phyloP scores from a whole-genome alignment of 495 filamentous ascomycete species.

The Tuber calosporum region DNA sequence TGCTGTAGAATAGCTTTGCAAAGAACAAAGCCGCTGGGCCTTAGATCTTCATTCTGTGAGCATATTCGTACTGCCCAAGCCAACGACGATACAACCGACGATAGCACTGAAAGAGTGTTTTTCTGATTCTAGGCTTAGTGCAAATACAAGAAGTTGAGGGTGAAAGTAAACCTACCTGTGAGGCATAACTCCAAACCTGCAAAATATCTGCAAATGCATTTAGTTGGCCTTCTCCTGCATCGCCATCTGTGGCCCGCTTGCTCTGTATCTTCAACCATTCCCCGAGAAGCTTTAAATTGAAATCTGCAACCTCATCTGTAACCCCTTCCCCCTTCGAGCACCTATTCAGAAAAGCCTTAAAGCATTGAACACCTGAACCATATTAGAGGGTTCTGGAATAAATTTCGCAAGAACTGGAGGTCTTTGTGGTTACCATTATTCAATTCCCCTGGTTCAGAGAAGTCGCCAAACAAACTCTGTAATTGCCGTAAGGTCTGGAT shows the following conservation, averaged over 20 bases:
- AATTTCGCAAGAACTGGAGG: neutral
- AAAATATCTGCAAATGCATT: slow-evolving; percentile 30
- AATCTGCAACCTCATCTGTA: slow-evolving; percentile 14
- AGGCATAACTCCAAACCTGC: slow-evolving; percentile 39
- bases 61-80: slow-evolving; percentile 36
- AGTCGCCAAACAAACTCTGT: slow-evolving; percentile 29
- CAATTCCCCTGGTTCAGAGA: slow-evolving; percentile 25
- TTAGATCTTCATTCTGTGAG: slow-evolving; percentile 40
- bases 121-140: slow-evolving; percentile 22
- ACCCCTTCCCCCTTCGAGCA: slow-evolving; percentile 24
- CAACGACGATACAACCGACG: slow-evolving; percentile 26
- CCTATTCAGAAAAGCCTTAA: slow-evolving; percentile 30
- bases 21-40: slow-evolving; percentile 23
- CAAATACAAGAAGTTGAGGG: neutral
- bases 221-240: slow-evolving; percentile 22
- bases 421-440: slow-evolving; percentile 26
- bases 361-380: slow-evolving; percentile 27
- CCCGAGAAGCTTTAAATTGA: slow-evolving; percentile 33
- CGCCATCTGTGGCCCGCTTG: slow-evolving; percentile 19
- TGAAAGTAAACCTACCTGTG: slow-evolving; percentile 29
- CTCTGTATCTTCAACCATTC: slow-evolving; percentile 39
- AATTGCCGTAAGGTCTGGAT: slow-evolving; percentile 26
- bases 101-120: slow-evolving; percentile 26
- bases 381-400: neutral
- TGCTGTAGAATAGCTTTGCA: slow-evolving; percentile 34